phyloP scores from a whole-genome alignment of 495 filamentous ascomycete genomes.

The Acidomyces sp. region DNA sequence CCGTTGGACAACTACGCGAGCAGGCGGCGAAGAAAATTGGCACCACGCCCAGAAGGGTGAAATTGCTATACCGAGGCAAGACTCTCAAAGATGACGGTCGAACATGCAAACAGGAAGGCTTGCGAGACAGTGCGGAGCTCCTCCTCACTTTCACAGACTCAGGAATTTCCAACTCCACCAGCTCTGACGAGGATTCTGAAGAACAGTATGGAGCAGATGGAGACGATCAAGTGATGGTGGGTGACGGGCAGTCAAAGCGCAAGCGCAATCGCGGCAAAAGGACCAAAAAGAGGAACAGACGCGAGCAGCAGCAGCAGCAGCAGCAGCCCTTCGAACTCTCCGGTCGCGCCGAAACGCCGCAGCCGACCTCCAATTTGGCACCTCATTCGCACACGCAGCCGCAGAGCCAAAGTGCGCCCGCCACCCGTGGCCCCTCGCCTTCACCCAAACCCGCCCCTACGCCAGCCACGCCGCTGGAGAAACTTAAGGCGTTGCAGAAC shows the following conservation, averaged over 20 bases:
- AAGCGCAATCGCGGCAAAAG: slow-evolving; percentile 32
- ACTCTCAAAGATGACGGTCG: slow-evolving; percentile 51
- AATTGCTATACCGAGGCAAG: slow-evolving; percentile 72
- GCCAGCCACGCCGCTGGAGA: slow-evolving; percentile 47
- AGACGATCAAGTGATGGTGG: slow-evolving; percentile 41
- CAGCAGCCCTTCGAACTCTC: slow-evolving; percentile 22
- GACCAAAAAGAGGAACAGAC: slow-evolving; percentile 19
- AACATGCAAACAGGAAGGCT: slow-evolving; percentile 58
- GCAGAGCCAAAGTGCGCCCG: too few species aligned
- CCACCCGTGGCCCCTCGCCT: slow-evolving; percentile 30
- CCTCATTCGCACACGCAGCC: not conserved
- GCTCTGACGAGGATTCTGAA: slow-evolving; percentile 35
- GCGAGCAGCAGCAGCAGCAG: slow-evolving; percentile 6
- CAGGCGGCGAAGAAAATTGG: slow-evolving; percentile 51
- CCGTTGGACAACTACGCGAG: slow-evolving; percentile 51
- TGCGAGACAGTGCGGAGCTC: slow-evolving; percentile 51
- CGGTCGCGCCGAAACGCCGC: slow-evolving; percentile 9
- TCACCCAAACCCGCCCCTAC: slow-evolving; percentile 18
- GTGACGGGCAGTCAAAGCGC: slow-evolving; percentile 41
- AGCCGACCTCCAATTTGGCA: slow-evolving; percentile 10
- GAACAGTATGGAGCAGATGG: slow-evolving; percentile 37
- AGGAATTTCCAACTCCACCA: slow-evolving; percentile 24
- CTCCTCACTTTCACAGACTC: slow-evolving; percentile 47
- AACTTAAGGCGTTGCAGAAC: slow-evolving; percentile 57
- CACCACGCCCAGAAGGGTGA: slow-evolving; percentile 47